Percentiles rank a stretch among this genome's conserved stretches.
Evolutionary conservation across 805 yeast genomes (phyloP).

Genomic region (Wickerhamomyces hampshirensis): DNA sequence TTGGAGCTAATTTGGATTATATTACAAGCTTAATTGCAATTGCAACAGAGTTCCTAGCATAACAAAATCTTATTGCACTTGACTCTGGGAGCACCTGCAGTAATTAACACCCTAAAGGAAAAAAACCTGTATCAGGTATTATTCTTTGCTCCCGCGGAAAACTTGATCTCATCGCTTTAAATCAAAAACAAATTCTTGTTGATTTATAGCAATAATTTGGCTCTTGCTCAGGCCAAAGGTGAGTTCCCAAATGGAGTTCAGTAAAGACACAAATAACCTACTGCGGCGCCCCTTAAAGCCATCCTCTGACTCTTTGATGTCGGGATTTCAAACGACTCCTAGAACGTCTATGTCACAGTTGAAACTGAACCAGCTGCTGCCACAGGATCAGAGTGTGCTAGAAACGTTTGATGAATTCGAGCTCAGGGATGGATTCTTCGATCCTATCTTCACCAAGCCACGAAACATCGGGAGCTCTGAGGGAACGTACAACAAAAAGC

Average conservation of each 20-base stretch:
- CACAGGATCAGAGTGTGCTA: constrained; percentile 16
- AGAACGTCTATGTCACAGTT: constrained; percentile 33
- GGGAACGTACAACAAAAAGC: not conserved
- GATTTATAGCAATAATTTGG: too few species aligned
- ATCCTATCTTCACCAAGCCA: constrained; percentile 36
- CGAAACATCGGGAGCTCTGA: constrained; percentile 6
- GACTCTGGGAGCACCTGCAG: too few species aligned
- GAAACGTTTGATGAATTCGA: constrained; percentile 38
- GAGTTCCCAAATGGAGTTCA: constrained; percentile 1
- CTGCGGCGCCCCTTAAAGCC: constrained; percentile 12
- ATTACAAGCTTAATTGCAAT: too few species aligned
- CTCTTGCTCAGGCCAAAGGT: too few species aligned
- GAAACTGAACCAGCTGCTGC: constrained; percentile 25
- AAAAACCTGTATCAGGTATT: too few species aligned
- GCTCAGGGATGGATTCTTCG: constrained; percentile 44
- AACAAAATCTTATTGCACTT: too few species aligned
- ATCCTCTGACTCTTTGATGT: constrained; percentile 6
- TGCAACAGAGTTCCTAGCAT: too few species aligned
- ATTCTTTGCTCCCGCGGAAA: too few species aligned
- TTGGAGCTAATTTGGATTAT: too few species aligned
- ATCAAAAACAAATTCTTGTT: too few species aligned
- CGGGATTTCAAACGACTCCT: constrained; percentile 14
- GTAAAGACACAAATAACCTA: constrained; percentile 7
- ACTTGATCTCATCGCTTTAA: too few species aligned
- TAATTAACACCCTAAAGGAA: too few species aligned